phyloP scores from a whole-genome alignment of 108 stramenopile genomes.

The Schizochytrium sp. region DNA sequence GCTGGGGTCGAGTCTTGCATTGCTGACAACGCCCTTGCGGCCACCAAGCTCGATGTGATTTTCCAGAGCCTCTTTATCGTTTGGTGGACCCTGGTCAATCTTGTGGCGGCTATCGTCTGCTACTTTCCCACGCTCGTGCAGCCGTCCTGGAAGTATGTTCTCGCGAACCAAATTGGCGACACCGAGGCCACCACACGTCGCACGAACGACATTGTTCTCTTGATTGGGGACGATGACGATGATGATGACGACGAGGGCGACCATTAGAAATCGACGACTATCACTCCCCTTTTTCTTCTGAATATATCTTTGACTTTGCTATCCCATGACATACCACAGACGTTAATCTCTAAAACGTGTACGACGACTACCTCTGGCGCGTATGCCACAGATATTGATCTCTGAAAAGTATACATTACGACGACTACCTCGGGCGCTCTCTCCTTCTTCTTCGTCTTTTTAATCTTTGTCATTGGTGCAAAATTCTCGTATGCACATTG shows the following conservation, averaged over 20 bases:
- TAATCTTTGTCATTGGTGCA: too few species aligned
- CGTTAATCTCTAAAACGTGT: too few species aligned
- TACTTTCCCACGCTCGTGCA: neutral
- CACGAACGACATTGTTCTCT: neutral
- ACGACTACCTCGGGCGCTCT: too few species aligned
- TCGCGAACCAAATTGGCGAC: neutral
- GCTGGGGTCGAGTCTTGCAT: neutral
- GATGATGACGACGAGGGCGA: neutral
- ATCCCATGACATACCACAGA: too few species aligned
- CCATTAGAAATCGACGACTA: neutral
- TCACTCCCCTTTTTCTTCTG: neutral
- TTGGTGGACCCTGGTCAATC: neutral
- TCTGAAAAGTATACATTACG: too few species aligned
- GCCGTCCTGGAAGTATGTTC: neutral
- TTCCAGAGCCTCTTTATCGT: neutral
- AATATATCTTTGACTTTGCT: neutral
- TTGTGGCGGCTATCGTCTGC: neutral
- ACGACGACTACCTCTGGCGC: too few species aligned
- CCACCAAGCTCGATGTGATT: neutral
- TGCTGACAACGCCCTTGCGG: neutral
- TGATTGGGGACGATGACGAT: neutral
- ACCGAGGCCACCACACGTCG: neutral
- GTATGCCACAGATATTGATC: too few species aligned
- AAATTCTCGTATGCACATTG: too few species aligned
- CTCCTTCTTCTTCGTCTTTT: too few species aligned